Evolutionary conservation across 345 rosid species (phyloP).

Genomic region (Microcos paniculata): DNA sequence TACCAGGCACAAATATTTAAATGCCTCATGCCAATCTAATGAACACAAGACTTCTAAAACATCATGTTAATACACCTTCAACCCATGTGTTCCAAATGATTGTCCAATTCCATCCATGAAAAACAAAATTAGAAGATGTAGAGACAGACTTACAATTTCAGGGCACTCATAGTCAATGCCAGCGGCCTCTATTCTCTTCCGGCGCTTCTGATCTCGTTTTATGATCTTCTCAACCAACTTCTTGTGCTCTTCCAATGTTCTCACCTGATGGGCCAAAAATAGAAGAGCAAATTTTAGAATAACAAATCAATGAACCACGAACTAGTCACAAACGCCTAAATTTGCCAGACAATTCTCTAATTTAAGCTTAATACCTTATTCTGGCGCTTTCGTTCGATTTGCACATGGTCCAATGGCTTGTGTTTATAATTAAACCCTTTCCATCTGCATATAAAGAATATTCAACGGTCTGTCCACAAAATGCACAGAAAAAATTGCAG

Average conservation of each 20-base stretch:
- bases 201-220: conserved; percentile 60
- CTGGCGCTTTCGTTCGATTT: conserved; percentile 53
- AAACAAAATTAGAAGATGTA: background rate
- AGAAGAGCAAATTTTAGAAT: background rate
- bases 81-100: background rate
- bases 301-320: background rate
- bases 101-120: background rate
- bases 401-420: conserved; percentile 68
- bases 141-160: conserved; percentile 60
- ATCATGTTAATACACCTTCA: background rate
- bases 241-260: conserved; percentile 80
- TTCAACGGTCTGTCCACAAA: background rate
- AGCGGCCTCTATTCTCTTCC: conserved; percentile 71
- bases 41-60: background rate
- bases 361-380: conserved; percentile 51
- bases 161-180: conserved; percentile 90
- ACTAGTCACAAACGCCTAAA: background rate
- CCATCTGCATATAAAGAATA: conserved; percentile 56
- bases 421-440: conserved; percentile 55
- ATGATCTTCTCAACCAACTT: conserved; percentile 67
- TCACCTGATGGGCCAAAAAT: conserved; percentile 49
- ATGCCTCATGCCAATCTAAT: background rate
- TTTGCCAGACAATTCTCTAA: background rate
- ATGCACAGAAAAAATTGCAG: background rate
- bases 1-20: background rate